phyloP scores from a whole-genome alignment of 1,284 basidiomycete genomes.

The Malassezia globosa region DNA sequence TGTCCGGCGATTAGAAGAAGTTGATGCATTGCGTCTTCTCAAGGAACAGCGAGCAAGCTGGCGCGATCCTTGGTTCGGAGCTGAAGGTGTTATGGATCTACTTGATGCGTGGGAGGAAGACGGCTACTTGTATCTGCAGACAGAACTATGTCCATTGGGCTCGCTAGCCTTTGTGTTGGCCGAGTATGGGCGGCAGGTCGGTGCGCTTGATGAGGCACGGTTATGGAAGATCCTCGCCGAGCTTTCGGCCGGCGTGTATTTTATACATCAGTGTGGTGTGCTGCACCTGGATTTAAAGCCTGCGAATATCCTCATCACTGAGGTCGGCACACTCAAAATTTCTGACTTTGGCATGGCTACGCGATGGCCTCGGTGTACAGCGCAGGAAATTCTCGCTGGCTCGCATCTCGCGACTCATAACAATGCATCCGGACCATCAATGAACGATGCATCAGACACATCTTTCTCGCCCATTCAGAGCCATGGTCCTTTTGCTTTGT shows the following conservation, averaged over 20 bases:
- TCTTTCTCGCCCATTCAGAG: background rate
- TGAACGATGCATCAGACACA: constrained; percentile 4
- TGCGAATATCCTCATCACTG: constrained; percentile 86
- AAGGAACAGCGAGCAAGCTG: constrained; percentile 22
- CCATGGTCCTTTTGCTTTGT: no score
- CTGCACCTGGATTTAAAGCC: constrained; percentile 97
- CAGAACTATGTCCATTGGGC: constrained; percentile 85
- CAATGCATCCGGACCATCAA: constrained; percentile 2
- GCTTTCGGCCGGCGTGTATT: constrained; percentile 63
- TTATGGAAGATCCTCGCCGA: constrained; percentile 96
- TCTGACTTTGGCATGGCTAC: constrained; percentile 75
- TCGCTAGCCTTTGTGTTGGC: constrained; percentile 83
- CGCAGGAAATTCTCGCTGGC: constrained; percentile 32
- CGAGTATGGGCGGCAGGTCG: constrained; percentile 73
- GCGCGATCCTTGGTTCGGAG: constrained; percentile 54
- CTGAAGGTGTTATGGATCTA: constrained; percentile 62
- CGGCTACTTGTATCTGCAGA: constrained; percentile 78
- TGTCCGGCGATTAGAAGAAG: constrained; percentile 81
- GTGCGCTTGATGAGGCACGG: constrained; percentile 75
- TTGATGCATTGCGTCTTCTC: constrained; percentile 77
- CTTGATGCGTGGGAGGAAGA: constrained; percentile 95
- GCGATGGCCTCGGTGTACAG: constrained; percentile 37
- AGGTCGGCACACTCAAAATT: constrained; percentile 82
- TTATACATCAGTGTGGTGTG: constrained; percentile 76
- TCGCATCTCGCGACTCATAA: constrained; percentile 25